Conservation (phyloP, 75 land plant genomes). For the Isoetes taiwanensis region DNA sequence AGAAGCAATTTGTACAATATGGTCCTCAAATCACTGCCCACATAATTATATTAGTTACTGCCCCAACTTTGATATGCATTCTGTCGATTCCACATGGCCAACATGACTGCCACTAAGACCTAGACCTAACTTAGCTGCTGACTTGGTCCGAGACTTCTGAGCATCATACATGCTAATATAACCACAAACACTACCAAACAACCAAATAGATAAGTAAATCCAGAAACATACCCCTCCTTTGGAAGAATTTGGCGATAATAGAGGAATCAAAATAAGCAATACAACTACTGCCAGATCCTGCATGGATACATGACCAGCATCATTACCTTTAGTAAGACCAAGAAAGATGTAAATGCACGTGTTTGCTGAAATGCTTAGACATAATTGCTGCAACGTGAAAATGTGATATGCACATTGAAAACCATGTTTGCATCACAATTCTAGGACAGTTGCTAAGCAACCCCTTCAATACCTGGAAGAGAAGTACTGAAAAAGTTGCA, state of each 20-base stretch:
- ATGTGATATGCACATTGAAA: no score
- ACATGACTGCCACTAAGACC: no score
- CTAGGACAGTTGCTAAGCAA: no score
- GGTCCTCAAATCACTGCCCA: neutral
- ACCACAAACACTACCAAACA: neutral
- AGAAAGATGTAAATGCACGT: no score
- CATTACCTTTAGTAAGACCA: no score
- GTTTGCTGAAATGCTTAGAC: no score
- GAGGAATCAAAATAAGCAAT: conserved; percentile 86
- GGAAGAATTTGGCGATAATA: conserved; percentile 94
- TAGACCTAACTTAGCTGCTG: no score
- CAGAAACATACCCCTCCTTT: conserved; percentile 83
- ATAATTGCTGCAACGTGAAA: no score
- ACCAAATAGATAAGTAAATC: conserved; percentile 6
- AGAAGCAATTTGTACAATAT: neutral
- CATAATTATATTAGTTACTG: neutral
- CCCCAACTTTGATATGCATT: no score
- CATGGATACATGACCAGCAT: no score
- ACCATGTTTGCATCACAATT: no score
- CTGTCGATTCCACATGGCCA: no score
- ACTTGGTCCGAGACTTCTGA: neutral
- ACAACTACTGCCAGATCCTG: conserved; percentile 99
- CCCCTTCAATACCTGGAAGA: conserved; percentile 97
- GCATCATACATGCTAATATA: neutral
- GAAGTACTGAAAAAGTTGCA: conserved; percentile 93